Base-by-base conservation (phyloP, 352 stramenopile genomes). In the Pythium aphanidermatum region DNA sequence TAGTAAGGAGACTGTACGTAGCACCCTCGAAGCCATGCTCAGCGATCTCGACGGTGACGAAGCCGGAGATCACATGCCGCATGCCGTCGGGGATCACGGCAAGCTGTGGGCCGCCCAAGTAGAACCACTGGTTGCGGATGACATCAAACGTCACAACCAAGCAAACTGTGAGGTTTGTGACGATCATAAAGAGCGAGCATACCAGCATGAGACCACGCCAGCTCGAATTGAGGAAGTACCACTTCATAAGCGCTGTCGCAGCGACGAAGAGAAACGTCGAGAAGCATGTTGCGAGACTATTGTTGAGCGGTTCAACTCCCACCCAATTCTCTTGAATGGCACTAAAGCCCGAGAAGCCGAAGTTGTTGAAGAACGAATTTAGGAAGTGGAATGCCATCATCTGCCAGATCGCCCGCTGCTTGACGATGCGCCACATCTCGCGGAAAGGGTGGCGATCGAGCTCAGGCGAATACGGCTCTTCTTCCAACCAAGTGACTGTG, bases 341-440 rank as follows among this genome's bases (percentile, higher is more conserved):
- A 39, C 63, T 64, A 38, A 74, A 68, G 14, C 60, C 68, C 2
- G 71, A 74, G 38, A 84, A 76, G 30, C 63, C 63, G 37, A 83
- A 65, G 38, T 55, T 70, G 48, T 55, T 70, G 32, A 87, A 70
- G 57, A 89, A 74, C 32, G 68, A 70, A 29, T 83, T 77, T 49
- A 82, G 64, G 29, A 83, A 82, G 41, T 80, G 65, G 57, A 81
- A 86, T 12, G 67, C 60, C 46, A 84, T 73, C 21, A 85, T 49
- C 51, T 85, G 69, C 68, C 70, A 86, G 47, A 90, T 77, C 8
- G 73, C 76, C 40, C 74, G 70, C 31, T 82, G 65, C 60, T 89
- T 65, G 24, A 91, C 53, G 36, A 88, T 78, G 27, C 68, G 63
- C 71, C 72, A 88, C 61, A 89, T 77, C 42, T 86, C 64, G 13